Conservation (phyloP, 495 filamentous ascomycete genomes). For the Hypomontagnella submonticulosa region DNA sequence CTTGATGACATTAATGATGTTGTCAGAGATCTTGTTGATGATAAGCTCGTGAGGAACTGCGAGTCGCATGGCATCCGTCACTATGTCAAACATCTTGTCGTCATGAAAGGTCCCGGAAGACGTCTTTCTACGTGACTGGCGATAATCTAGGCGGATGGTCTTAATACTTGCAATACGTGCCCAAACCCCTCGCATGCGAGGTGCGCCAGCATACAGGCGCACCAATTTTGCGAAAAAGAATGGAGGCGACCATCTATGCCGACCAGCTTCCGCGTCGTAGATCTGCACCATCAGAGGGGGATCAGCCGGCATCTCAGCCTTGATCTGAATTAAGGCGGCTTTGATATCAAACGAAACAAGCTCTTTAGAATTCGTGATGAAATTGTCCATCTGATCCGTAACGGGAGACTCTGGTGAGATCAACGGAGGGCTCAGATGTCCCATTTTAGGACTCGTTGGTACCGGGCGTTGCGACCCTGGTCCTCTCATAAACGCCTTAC, state of each 20-base stretch:
- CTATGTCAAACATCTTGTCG: conserved; percentile 86
- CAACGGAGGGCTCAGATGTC: conserved; percentile 50
- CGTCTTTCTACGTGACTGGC: conserved; percentile 75
- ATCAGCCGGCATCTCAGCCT: conserved; percentile 85
- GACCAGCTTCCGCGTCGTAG: conserved; percentile 80
- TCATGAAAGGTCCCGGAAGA: conserved; percentile 67
- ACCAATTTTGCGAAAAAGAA: conserved; percentile 79
- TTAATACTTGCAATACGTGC: conserved; percentile 86
- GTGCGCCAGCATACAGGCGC: conserved; percentile 86
- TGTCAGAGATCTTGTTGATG: conserved; percentile 91
- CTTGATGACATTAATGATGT: conserved; percentile 87
- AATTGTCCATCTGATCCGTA: conserved; percentile 49
- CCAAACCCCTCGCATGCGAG: conserved; percentile 84
- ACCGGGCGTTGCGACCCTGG: conserved; percentile 43
- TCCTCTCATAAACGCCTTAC: conserved; percentile 72
- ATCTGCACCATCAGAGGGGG: conserved; percentile 91
- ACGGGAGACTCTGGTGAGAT: conserved; percentile 47
- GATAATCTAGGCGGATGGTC: conserved; percentile 78
- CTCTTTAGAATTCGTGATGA: conserved; percentile 59
- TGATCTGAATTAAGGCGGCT: conserved; percentile 82
- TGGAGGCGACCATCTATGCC: conserved; percentile 85
- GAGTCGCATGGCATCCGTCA: conserved; percentile 84
- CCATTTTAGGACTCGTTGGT: conserved; percentile 36
- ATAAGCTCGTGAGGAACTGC: conserved; percentile 95
- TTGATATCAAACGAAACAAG: conserved; percentile 84